Percentiles rank a stretch among this genome's conserved stretches.
Conservation (phyloP, 192 early-diverging fungal genomes). For the Anaeromyces robustus region DNA sequence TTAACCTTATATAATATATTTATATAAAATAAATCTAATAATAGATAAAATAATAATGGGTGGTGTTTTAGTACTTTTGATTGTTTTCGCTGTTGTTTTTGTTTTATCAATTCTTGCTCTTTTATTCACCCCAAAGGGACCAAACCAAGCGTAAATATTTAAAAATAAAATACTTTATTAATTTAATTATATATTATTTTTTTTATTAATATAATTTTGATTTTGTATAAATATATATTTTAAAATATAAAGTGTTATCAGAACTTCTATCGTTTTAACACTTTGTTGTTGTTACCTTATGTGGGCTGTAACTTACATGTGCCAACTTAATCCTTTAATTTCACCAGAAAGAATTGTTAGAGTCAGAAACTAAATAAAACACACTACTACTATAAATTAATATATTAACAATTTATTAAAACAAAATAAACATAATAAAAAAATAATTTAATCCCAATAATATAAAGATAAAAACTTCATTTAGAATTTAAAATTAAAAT, state of each 20-base stretch:
- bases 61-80: background rate
- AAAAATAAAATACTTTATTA: too few relatives aligned
- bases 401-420: too few relatives aligned
- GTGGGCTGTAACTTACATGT: slow-evolving; percentile 82
- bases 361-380: background rate
- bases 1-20: too few relatives aligned
- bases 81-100: background rate
- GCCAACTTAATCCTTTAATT: slow-evolving; percentile 71
- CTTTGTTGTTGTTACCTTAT: slow-evolving; percentile 14
- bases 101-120: background rate
- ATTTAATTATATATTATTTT: too few relatives aligned
- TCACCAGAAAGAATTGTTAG: slow-evolving; percentile 35
- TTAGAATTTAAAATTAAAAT: too few relatives aligned
- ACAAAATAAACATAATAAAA: background rate
- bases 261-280: background rate
- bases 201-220: too few relatives aligned
- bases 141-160: background rate
- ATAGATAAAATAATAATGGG: background rate
- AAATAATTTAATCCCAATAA: background rate
- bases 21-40: too few relatives aligned
- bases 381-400: too few relatives aligned
- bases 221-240: background rate
- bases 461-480: too few relatives aligned
- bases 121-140: background rate
- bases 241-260: background rate